These are phyloP conservation scores for Achaetomium macrosporum DNA, from an alignment of 2,329 filamentous ascomycete species.

Conservation along the genomic window DNA sequence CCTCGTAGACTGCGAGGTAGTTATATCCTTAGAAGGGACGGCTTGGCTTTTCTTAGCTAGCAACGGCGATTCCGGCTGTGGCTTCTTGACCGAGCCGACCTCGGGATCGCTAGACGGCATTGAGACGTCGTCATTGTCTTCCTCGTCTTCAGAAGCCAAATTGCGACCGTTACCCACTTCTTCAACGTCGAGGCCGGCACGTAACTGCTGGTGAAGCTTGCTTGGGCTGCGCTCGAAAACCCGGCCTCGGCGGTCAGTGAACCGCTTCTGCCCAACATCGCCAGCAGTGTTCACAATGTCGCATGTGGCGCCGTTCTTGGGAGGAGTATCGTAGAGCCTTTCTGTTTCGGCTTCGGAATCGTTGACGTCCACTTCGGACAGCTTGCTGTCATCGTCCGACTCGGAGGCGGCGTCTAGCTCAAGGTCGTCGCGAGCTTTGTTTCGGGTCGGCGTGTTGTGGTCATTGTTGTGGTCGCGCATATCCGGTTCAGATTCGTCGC, in stretches of 20 bases:
- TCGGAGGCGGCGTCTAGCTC: constrained; percentile 24
- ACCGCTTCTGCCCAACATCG: constrained; percentile 54
- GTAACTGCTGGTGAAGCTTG: constrained; percentile 58
- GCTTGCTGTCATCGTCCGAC: constrained; percentile 37
- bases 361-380: constrained; percentile 52
- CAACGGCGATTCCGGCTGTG: constrained; percentile 22
- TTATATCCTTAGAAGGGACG: constrained; percentile 31
- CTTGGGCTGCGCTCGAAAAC: constrained; percentile 65
- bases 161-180: constrained; percentile 31
- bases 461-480: constrained; percentile 21
- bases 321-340: constrained; percentile 82
- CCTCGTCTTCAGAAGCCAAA: constrained; percentile 34
- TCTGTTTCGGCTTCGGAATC: constrained; percentile 90
- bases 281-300: constrained; percentile 41
- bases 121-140: constrained; percentile 34
- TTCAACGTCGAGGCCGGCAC: constrained; percentile 31
- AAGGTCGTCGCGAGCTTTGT: constrained; percentile 21
- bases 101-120: constrained; percentile 34
- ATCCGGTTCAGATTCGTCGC: constrained; percentile 53
- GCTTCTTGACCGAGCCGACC: constrained; percentile 25
- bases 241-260: constrained; percentile 42
- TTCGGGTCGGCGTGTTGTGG: constrained; percentile 17
- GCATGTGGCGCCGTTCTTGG: constrained; percentile 40
- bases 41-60: constrained; percentile 20
- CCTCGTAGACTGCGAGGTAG: constrained; percentile 19